Evolutionary conservation across 2,329 filamentous ascomycete species (phyloP), one percentile per base, ranked within the genome.

Genomic region (Fusarium xylarioides): DNA sequence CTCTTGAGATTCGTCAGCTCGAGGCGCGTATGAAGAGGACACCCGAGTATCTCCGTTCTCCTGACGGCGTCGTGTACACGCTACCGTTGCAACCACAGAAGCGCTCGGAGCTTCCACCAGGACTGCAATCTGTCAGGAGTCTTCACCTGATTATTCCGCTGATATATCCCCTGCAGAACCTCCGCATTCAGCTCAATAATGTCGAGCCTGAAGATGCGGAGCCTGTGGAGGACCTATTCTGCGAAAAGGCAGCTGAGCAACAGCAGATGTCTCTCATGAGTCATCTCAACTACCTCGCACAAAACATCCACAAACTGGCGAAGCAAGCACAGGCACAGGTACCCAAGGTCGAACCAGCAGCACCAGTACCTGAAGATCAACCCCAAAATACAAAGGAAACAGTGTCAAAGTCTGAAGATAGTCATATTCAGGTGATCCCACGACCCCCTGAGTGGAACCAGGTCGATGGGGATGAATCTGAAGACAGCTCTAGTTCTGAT

Each of bases 371-470:
- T 11, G 38, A 73, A 49, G 56, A 63, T n/a, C 54, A 62, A 4
- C 54, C 44, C 14, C 43, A 68, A n/a, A 37, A 50, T 32, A 46
- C 23, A 46, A 46, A 59, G 16, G 55, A 68, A 47, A 18, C 56
- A 26, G 32, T 35, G 42, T 23, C 59, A n/a, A 72, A 63, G 32
- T 12, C 66, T 14, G 82, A 85, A 50, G 90, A 89, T 34, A 86
- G 86, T 38, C 93, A 95, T 77, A 83, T 96, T 54, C 88, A 91
- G 67, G 83, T 92, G 66, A 93, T 96, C 59, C 89, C 92, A 16
- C 86, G 93, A 12, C 94, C 94, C 15, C 92, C 92, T 0, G 94
- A 97, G 80, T 97, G 94, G 94, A 81, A 81, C 34, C 78, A 83
- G 7, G 83, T 82, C 16, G 80, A 82, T 26, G 84, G 84, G 18